Conservation (phyloP, 2,329 filamentous ascomycete genomes). For the Claviceps sp. region DNA sequence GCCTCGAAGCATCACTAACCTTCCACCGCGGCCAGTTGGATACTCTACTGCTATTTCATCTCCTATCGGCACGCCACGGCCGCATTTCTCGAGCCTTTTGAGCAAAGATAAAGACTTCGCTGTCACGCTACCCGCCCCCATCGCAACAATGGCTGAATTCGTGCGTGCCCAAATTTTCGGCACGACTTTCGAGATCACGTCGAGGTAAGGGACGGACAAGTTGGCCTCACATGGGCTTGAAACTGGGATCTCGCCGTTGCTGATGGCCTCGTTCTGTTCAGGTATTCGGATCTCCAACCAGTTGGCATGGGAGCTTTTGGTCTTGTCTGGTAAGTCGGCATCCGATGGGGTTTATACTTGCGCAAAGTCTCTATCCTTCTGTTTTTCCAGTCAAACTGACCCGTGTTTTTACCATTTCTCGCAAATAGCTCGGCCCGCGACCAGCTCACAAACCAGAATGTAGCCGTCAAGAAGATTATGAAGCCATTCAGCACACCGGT, state of each 20-base stretch:
- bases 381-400: background rate
- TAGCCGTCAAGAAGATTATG: constrained; percentile 99
- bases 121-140: too few relatives aligned
- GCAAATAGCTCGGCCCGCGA: constrained; percentile 79
- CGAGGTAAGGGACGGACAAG: constrained; percentile 49
- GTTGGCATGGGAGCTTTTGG: constrained; percentile 99
- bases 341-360: background rate
- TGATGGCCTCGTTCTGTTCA: constrained; percentile 21
- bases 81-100: too few relatives aligned
- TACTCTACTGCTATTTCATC: background rate
- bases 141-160: constrained; percentile 78
- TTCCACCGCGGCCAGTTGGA: background rate
- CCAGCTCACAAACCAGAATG: constrained; percentile 91
- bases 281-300: constrained; percentile 94
- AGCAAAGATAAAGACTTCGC: too few relatives aligned
- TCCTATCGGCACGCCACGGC: background rate
- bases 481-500: constrained; percentile 99
- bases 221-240: background rate
- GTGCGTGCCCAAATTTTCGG: constrained; percentile 98
- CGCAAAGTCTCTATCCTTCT: background rate
- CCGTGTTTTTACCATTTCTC: background rate
- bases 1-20: background rate
- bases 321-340: constrained; percentile 68
- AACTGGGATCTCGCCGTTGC: background rate
- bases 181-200: constrained; percentile 99